Percentiles rank a stretch among this genome's conserved stretches.
These are phyloP conservation scores for Penicillium samsonianum DNA, from an alignment of 495 filamentous ascomycete genomes.

Conservation along the genomic window DNA sequence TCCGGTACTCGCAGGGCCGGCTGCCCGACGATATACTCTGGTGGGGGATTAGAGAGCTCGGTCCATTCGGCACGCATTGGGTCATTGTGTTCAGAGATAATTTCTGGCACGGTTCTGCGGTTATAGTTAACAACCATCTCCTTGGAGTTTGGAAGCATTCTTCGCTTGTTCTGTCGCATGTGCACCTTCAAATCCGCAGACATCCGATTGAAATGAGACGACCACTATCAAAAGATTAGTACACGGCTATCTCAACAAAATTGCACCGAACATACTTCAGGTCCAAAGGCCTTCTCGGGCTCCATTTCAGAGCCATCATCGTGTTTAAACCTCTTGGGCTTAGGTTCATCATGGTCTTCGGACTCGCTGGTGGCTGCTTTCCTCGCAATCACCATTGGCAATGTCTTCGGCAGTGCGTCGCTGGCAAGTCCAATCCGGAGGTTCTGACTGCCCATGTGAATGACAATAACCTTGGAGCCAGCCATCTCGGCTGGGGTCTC, in stretches of 20 bases:
- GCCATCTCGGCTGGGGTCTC: conserved; percentile 59
- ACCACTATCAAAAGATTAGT: conserved; percentile 53
- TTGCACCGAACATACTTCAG: conserved; percentile 60
- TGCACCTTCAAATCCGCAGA: conserved; percentile 80
- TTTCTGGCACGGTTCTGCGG: conserved; percentile 73
- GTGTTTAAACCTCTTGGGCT: conserved; percentile 81
- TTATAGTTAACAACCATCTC: conserved; percentile 94
- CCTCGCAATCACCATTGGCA: conserved; percentile 90
- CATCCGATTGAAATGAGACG: conserved; percentile 77
- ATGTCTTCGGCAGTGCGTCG: conserved; percentile 88
- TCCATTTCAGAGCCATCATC: conserved; percentile 58
- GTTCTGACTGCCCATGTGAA: conserved; percentile 98
- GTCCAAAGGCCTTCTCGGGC: conserved; percentile 80
- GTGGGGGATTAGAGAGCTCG: conserved; percentile 66
- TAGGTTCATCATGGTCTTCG: conserved; percentile 80
- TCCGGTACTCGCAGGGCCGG: conserved; percentile 85
- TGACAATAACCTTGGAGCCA: conserved; percentile 90
- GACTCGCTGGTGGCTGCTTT: conserved; percentile 74
- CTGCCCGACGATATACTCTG: conserved; percentile 77
- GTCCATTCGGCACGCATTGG: conserved; percentile 94
- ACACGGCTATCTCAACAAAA: not conserved
- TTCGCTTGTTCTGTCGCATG: conserved; percentile 89
- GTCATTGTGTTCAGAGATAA: conserved; percentile 91
- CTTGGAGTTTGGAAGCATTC: conserved; percentile 92
- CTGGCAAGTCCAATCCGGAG: conserved; percentile 88